Conservation (phyloP, 1,284 basidiomycete species). For the Hymenochaete sp. region DNA sequence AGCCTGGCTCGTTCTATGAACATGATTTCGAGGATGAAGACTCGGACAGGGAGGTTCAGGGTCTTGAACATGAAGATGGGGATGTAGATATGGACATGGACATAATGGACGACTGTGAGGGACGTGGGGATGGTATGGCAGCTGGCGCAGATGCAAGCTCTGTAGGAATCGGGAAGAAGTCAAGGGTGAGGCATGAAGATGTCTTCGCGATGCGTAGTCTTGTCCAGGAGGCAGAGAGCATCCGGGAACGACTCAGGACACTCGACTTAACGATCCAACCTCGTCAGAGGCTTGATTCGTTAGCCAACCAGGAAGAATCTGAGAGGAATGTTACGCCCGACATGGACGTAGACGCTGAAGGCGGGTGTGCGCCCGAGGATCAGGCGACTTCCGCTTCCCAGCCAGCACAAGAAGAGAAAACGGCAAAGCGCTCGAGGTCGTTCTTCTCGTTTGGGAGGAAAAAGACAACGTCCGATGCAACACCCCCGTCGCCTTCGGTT, state of each 20-base stretch:
- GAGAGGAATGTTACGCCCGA: background rate
- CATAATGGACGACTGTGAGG: slow-evolving; percentile 3
- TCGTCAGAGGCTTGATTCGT: background rate
- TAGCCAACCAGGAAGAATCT: background rate
- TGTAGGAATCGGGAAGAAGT: background rate
- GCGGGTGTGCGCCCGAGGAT: background rate
- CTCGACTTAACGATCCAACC: slow-evolving; percentile 4
- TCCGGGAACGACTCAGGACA: slow-evolving; percentile 10
- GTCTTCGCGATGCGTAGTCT: slow-evolving; percentile 15
- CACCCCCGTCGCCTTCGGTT: background rate
- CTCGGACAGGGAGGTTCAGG: background rate
- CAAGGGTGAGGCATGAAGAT: slow-evolving; percentile 4
- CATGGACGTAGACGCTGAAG: background rate
- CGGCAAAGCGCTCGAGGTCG: slow-evolving; percentile 4
- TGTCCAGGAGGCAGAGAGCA: slow-evolving; percentile 13
- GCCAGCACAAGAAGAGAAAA: background rate
- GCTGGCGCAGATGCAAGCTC: no score
- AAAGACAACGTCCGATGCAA: slow-evolving; percentile 1
- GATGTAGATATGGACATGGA: background rate
- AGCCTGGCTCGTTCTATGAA: no score
- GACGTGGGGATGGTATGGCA: no score
- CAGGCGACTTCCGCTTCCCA: no score
- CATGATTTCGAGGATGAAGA: no score
- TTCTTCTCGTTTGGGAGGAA: slow-evolving; percentile 14
- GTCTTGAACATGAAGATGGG: background rate